These are phyloP conservation scores for Allantophomopsis cytisporea DNA, from an alignment of 2,329 filamentous ascomycete species.

Conservation along the genomic window DNA sequence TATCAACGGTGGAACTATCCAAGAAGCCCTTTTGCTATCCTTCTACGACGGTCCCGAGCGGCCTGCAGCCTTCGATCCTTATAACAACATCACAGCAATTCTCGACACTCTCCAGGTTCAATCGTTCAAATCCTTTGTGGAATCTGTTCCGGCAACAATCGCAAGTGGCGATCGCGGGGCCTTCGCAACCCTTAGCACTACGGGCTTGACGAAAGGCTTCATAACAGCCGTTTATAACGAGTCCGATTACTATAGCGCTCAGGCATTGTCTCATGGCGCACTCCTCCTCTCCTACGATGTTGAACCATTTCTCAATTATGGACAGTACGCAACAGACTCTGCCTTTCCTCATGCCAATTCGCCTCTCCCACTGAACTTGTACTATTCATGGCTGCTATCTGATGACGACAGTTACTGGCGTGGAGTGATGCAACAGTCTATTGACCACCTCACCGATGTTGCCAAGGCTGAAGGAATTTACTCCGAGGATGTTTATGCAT, in stretches of 20 bases:
- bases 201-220: slow-evolving; percentile 10
- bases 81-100: slow-evolving; percentile 7
- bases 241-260: slow-evolving; percentile 8
- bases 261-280: slow-evolving; percentile 7
- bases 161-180: slow-evolving; percentile 11
- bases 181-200: slow-evolving; percentile 16
- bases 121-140: slow-evolving; percentile 7
- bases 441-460: slow-evolving; percentile 13
- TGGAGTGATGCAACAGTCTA: slow-evolving; percentile 9
- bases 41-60: slow-evolving; percentile 17
- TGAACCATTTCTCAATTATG: slow-evolving; percentile 18
- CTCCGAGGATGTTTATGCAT: slow-evolving; percentile 8
- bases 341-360: slow-evolving; percentile 18
- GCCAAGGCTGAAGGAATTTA: slow-evolving; percentile 16
- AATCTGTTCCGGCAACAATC: slow-evolving; percentile 7
- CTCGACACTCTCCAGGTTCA: slow-evolving; percentile 3
- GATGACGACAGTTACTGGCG: slow-evolving; percentile 16
- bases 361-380: slow-evolving; percentile 13
- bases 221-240: slow-evolving; percentile 11
- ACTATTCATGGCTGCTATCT: slow-evolving; percentile 12
- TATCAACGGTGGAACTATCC: slow-evolving; percentile 5
- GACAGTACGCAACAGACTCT: slow-evolving; percentile 15
- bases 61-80: slow-evolving; percentile 11
- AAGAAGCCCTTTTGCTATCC: slow-evolving; percentile 7
- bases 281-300: slow-evolving; percentile 13